A percentile compares a stretch with the other conserved stretches of the same genome.
These are phyloP conservation scores for Boletellus dicymbophilus DNA, from an alignment of 1,284 basidiomycete genomes.

Conservation along the genomic window DNA sequence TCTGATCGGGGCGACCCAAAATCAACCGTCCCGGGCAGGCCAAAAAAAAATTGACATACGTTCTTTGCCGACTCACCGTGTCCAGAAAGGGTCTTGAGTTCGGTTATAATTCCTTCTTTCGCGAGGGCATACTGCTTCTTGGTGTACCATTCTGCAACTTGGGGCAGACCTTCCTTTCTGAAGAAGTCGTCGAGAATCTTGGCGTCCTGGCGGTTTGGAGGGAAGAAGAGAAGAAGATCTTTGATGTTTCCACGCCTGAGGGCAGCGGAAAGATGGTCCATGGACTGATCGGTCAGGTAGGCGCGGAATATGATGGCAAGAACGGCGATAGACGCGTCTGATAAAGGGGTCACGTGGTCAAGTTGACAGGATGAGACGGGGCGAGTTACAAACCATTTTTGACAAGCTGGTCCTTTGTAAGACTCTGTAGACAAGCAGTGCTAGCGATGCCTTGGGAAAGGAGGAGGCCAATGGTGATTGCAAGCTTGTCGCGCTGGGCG, in stretches of 20 bases:
- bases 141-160: conserved; percentile 89
- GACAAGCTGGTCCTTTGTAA: conserved; percentile 93
- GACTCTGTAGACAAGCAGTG: conserved; percentile 74
- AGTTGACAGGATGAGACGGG: neutral
- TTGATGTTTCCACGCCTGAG: conserved; percentile 86
- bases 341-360: conserved; percentile 10
- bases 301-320: conserved; percentile 81
- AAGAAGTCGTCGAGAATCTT: conserved; percentile 85
- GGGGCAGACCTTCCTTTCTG: conserved; percentile 73
- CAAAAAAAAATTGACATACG: conserved; percentile 38
- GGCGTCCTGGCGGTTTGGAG: conserved; percentile 74
- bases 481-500: conserved; percentile 79
- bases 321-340: conserved; percentile 78
- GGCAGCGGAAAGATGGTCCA: conserved; percentile 80
- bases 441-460: conserved; percentile 81
- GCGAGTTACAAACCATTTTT: conserved; percentile 73
- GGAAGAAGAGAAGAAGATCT: conserved; percentile 88
- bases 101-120: conserved; percentile 66
- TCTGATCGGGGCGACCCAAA: conserved; percentile 44
- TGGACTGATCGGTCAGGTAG: conserved; percentile 78
- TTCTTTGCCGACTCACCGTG: conserved; percentile 64
- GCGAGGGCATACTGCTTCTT: conserved; percentile 81
- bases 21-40: conserved; percentile 13
- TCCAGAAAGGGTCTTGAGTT: conserved; percentile 60
- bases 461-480: conserved; percentile 79